Evolutionary conservation across 495 filamentous ascomycete species (phyloP).

Genomic region (Monascus purpureus): DNA sequence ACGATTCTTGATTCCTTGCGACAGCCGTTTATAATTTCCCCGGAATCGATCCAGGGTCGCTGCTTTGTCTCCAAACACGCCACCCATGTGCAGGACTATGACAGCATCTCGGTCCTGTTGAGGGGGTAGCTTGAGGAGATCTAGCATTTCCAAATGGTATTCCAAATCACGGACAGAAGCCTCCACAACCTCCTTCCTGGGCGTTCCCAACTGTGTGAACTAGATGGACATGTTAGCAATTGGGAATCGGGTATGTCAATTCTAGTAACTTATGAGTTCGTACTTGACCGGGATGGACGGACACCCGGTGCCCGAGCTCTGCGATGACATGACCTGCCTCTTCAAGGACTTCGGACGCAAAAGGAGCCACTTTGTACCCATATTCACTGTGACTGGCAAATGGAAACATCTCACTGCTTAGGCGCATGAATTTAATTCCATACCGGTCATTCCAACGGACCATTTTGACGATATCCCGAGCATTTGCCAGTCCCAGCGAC

Average conservation of each 20-base stretch:
- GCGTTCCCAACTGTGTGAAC: constrained; percentile 84
- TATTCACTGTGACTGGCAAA: constrained; percentile 82
- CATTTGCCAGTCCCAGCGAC: constrained; percentile 66
- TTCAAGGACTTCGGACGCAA: constrained; percentile 64
- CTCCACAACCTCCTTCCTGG: constrained; percentile 56
- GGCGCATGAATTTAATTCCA: constrained; percentile 80
- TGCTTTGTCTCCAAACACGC: constrained; percentile 76
- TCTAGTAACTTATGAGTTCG: no score
- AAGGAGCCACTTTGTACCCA: constrained; percentile 76
- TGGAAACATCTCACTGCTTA: constrained; percentile 94
- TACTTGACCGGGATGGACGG: constrained; percentile 72
- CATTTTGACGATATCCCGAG: constrained; percentile 70
- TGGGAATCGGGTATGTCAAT: no score
- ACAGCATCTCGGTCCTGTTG: constrained; percentile 80
- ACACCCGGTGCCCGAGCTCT: constrained; percentile 72
- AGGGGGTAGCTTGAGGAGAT: constrained; percentile 59
- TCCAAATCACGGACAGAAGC: constrained; percentile 70
- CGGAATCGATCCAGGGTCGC: constrained; percentile 74
- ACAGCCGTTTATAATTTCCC: constrained; percentile 54
- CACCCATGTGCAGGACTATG: constrained; percentile 93
- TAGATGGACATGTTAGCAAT: no score
- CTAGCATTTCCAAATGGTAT: constrained; percentile 79
- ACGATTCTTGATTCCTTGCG: constrained; percentile 58
- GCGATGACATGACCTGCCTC: constrained; percentile 67
- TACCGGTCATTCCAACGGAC: constrained; percentile 89